These are phyloP conservation scores for Taphrina flavorubra DNA, from an alignment of 1,139 yeast species.

Conservation along the genomic window DNA sequence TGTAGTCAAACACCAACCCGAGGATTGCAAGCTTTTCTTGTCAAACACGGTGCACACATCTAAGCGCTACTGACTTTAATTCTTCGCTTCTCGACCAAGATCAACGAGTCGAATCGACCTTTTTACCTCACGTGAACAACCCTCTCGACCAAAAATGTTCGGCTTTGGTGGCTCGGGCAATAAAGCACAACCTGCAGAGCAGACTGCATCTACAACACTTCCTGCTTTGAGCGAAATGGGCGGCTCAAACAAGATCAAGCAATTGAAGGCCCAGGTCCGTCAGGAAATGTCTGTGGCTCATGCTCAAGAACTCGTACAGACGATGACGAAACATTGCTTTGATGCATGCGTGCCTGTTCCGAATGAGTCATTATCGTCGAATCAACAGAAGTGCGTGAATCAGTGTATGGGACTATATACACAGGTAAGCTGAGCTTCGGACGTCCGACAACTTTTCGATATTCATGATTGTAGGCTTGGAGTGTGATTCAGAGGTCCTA, in stretches of 20 bases:
- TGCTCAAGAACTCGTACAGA: conserved; percentile 38
- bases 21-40: too few relatives aligned
- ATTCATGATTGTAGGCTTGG: conserved; percentile 73
- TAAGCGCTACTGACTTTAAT: too few relatives aligned
- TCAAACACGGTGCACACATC: too few relatives aligned
- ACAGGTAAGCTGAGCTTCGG: conserved; percentile 50
- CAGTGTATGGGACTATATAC: conserved; percentile 33
- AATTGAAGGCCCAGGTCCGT: conserved; percentile 60
- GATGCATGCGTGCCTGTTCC: conserved; percentile 72
- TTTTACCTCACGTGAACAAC: too few relatives aligned
- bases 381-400: conserved; percentile 53
- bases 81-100: too few relatives aligned
- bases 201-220: conserved; percentile 6
- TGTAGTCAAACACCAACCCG: too few relatives aligned
- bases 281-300: conserved; percentile 74
- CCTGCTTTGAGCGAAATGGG: conserved; percentile 31
- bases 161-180: conserved; percentile 37
- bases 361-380: conserved; percentile 56
- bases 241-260: conserved; percentile 33
- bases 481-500: conserved; percentile 56
- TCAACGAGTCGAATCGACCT: too few relatives aligned
- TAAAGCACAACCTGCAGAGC: conserved; percentile 14
- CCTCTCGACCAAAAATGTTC: conserved; percentile 7
- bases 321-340: conserved; percentile 77
- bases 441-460: conserved; percentile 47